These are phyloP conservation scores for Tetraselmis striata DNA, from an alignment of 139 green algal genomes.

Conservation along the genomic window DNA sequence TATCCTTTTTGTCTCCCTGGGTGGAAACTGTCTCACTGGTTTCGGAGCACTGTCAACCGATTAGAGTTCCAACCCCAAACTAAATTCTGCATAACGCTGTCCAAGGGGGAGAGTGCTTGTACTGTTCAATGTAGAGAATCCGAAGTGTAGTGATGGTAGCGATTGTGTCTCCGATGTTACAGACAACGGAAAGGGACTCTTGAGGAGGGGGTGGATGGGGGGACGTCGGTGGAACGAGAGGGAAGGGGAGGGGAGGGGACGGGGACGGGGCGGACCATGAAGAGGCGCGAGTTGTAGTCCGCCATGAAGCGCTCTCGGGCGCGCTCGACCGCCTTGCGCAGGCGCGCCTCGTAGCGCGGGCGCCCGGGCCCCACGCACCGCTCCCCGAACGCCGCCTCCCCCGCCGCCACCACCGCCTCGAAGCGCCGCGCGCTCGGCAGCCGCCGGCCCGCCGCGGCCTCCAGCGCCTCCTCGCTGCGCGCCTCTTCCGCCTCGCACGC, in stretches of 20 bases:
- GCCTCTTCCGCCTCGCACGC: conserved; percentile 33
- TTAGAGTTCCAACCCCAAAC: too few species aligned
- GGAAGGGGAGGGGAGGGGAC: too few species aligned
- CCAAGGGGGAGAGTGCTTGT: too few species aligned
- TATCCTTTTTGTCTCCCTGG: too few species aligned
- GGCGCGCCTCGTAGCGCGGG: conserved; percentile 1
- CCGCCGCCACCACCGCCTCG: conserved; percentile 33
- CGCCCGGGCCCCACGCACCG: conserved; percentile 44
- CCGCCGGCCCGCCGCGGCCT: conserved; percentile 27
- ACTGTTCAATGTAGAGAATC: too few species aligned
- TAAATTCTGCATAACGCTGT: too few species aligned
- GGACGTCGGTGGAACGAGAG: too few species aligned
- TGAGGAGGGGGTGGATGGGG: neutral
- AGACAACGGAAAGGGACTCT: too few species aligned
- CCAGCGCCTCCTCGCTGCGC: conserved; percentile 39
- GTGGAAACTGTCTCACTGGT: too few species aligned
- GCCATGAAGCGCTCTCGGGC: conserved; percentile 52
- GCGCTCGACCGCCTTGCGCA: conserved; percentile 31
- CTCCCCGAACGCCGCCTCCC: conserved; percentile 38
- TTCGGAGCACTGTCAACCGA: too few species aligned
- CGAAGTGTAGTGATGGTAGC: too few species aligned
- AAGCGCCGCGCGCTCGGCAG: conserved; percentile 59
- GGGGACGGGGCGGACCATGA: conserved; percentile 32
- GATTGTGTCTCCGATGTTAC: too few species aligned
- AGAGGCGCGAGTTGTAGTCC: conserved; percentile 78